phyloP scores from a whole-genome alignment of 805 yeast species.

The Ogataea nitratoaversa region DNA sequence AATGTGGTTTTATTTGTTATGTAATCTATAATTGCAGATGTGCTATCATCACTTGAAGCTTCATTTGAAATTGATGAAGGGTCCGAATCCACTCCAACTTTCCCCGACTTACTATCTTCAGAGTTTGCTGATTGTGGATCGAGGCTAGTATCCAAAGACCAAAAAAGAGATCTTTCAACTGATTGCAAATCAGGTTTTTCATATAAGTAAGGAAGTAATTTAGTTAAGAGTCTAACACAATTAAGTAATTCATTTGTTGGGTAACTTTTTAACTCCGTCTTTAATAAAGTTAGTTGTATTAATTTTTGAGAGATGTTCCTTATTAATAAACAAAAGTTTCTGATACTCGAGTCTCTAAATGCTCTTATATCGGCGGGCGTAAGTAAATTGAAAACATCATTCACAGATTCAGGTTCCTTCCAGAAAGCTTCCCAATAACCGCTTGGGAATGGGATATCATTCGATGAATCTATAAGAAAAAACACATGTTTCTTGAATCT shows the following conservation, averaged over 20 bases:
- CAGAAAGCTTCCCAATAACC: conserved; percentile 43
- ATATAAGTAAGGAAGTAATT: conserved; percentile 61
- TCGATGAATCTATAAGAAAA: conserved; percentile 46
- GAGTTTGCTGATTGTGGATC: conserved; percentile 11
- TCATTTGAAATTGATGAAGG: conserved; percentile 20
- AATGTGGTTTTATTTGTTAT: conserved; percentile 8
- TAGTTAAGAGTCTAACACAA: conserved; percentile 61
- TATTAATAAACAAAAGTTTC: conserved; percentile 54
- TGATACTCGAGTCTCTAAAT: conserved; percentile 53
- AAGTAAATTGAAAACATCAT: conserved; percentile 56
- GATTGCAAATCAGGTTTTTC: conserved; percentile 43
- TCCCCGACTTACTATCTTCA: conserved; percentile 17
- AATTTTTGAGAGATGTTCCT: conserved; percentile 35
- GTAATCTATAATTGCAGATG: conserved; percentile 13
- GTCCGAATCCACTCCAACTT: conserved; percentile 19
- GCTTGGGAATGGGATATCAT: conserved; percentile 32
- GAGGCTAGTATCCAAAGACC: conserved; percentile 33
- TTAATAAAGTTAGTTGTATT: conserved; percentile 19
- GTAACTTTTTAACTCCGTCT: conserved; percentile 19
- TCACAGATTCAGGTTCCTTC: conserved; percentile 45
- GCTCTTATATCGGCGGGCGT: conserved; percentile 54
- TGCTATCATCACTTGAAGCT: conserved; percentile 17
- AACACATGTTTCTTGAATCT: conserved; percentile 57
- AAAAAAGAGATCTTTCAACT: conserved; percentile 36
- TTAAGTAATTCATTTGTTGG: conserved; percentile 43